phyloP scores from a whole-genome alignment of 164 flowering plant species.

The Amborella trichopoda region DNA sequence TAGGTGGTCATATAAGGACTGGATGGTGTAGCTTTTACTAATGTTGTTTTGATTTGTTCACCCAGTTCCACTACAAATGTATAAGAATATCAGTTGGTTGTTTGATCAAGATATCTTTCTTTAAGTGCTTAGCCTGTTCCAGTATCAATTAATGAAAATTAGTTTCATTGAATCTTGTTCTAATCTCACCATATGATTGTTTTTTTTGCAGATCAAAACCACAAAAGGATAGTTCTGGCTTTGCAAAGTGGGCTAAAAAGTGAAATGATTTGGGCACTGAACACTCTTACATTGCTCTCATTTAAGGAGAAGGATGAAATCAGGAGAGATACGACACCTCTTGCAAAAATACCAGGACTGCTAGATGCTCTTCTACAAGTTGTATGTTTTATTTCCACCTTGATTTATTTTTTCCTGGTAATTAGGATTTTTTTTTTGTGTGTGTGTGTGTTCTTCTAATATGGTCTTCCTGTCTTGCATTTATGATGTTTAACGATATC shows the following conservation, averaged over 20 bases:
- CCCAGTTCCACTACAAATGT: too few relatives aligned
- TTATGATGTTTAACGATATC: too few relatives aligned
- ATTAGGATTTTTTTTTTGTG: not conserved
- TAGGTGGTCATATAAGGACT: not conserved
- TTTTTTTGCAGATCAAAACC: conserved; percentile 62
- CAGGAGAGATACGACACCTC: conserved; percentile 85
- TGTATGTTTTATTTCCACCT: conserved; percentile 47
- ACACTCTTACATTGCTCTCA: conserved; percentile 89
- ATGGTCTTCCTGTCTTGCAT: too few relatives aligned
- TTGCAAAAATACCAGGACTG: conserved; percentile 82
- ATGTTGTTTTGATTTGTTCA: not conserved
- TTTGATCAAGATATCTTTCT: not conserved
- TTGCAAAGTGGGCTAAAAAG: conserved; percentile 97
- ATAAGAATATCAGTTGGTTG: not conserved
- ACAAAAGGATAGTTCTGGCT: conserved; percentile 85
- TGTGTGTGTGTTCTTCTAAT: not conserved
- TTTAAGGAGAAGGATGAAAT: conserved; percentile 94
- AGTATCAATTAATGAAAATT: not conserved
- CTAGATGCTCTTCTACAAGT: conserved; percentile 97
- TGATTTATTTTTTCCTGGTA: too few relatives aligned
- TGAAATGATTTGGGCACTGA: conserved; percentile 92
- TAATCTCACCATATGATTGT: not conserved
- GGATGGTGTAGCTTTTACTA: not conserved
- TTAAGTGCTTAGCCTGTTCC: too few relatives aligned
- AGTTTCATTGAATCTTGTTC: not conserved